phyloP scores from a whole-genome alignment of 768 basidiomycete genomes.

The Obba rivulosa region DNA sequence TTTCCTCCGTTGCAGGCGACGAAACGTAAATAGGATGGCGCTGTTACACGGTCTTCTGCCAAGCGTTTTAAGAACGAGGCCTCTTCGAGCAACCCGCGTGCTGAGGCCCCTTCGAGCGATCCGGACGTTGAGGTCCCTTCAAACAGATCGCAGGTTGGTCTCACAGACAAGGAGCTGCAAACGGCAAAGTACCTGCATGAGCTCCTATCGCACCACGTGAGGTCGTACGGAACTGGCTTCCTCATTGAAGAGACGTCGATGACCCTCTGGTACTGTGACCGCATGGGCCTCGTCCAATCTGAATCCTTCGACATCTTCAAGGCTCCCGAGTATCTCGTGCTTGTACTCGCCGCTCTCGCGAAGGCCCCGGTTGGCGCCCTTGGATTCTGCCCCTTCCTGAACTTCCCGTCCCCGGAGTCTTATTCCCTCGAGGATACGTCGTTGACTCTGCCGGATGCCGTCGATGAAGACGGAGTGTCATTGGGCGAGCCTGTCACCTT shows the following conservation, averaged over 20 bases:
- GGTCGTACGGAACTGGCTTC: conserved; percentile 2
- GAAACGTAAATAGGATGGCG: too few relatives aligned
- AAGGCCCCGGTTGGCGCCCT: background rate
- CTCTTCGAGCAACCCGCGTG: too few relatives aligned
- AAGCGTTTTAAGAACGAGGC: too few relatives aligned
- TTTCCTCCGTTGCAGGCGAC: too few relatives aligned
- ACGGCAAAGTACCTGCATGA: background rate
- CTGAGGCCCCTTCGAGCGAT: too few relatives aligned
- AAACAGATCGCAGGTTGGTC: too few relatives aligned
- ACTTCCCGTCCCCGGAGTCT: background rate
- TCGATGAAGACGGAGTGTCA: background rate
- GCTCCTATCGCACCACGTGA: background rate
- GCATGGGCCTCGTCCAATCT: conserved; percentile 5
- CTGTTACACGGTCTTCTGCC: too few relatives aligned
- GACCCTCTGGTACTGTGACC: conserved; percentile 4
- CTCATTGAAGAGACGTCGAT: background rate
- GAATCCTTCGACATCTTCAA: background rate
- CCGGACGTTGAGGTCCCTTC: too few relatives aligned
- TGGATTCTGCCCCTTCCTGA: conserved; percentile 1
- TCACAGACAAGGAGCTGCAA: background rate
- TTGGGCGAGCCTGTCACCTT: background rate
- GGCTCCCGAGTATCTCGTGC: background rate
- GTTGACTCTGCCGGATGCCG: background rate
- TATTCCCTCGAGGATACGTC: background rate
- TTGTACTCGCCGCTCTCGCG: conserved; percentile 1